Evolutionary conservation across 768 basidiomycete genomes (phyloP).

Genomic region (Sistotremastrum niveocremeum): DNA sequence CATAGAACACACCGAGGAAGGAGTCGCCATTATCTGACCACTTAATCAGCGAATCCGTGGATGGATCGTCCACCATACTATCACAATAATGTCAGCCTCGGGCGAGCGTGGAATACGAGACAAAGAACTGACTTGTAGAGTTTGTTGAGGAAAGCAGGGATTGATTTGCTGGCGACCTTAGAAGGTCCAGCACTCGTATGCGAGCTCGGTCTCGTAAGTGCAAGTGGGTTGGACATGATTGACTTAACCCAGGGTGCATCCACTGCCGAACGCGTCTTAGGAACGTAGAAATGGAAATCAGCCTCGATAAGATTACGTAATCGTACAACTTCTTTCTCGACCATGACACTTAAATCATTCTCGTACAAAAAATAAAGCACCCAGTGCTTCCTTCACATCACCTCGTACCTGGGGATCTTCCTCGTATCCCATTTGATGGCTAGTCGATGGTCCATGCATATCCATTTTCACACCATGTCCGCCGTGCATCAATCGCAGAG

Average conservation of each 20-base stretch:
- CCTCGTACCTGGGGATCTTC: slow-evolving; percentile 49
- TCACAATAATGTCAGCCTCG: slow-evolving; percentile 2
- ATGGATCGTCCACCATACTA: slow-evolving; percentile 86
- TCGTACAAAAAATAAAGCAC: slow-evolving; percentile 6
- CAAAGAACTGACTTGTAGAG: slow-evolving; percentile 61
- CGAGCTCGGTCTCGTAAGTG: no score
- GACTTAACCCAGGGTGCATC: no score
- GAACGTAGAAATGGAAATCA: no score
- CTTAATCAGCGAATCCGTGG: slow-evolving; percentile 71
- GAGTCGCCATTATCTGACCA: slow-evolving; percentile 90
- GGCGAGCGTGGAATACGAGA: slow-evolving; percentile 7
- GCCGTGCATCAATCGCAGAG: slow-evolving; percentile 30
- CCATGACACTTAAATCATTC: no score
- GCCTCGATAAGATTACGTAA: no score
- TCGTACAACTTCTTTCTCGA: no score
- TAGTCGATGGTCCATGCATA: slow-evolving; percentile 17
- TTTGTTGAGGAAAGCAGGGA: slow-evolving; percentile 87
- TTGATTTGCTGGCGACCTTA: slow-evolving; percentile 33
- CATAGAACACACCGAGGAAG: slow-evolving; percentile 56
- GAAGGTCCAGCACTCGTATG: no score
- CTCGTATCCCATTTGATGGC: slow-evolving; percentile 31
- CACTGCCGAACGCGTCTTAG: no score
- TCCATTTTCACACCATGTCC: slow-evolving; percentile 14
- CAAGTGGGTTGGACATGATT: no score
- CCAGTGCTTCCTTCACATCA: slow-evolving; percentile 41